Evolutionary conservation across 176 grass and related monocot genomes (phyloP), one percentile per base, ranked within the genome.

Genomic region (Lolium rigidum): DNA sequence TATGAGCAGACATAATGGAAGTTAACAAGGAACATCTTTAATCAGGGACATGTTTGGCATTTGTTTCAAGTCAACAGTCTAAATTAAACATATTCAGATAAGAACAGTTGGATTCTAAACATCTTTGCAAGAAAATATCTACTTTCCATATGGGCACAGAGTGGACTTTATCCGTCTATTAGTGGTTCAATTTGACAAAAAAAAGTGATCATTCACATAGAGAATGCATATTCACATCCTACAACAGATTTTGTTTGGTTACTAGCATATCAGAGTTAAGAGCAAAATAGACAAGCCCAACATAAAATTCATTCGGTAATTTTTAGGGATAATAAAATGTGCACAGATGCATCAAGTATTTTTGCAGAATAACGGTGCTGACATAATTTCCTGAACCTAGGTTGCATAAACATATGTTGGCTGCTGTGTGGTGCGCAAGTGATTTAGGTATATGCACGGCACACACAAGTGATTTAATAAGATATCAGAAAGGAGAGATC

Each of bases 1-100:
- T 56, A 87, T 84, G 18, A 88, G 41, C 48, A 39, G 13, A 56
- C 7, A 80, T 47, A 59, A 73, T 21, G 11, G 79, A 60, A 79
- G 24, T 1, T 48, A 49, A 69, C 14, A 86, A 85, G 21, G 17
- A 6, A 26, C 37, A 82, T 79, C 13, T 21, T 22, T 39, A 49
- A 39, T 13, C n/a, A 70, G 50, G 70, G 43, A 70, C 46, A 87
- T 77, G 24, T 61, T 47, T 68, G 59, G 51, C 21, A n/a, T 24
- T 55, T 18, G 20, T 69, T 51, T 28, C 49, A 68, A 1, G 16
- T 62, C 77, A 44, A 48, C 58, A n/a, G 0, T 67, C 21, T 24
- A 51, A 67, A 38, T 47, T 84, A 37, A 67, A 80, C 16, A 61
- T 55, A 10, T 28, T 54, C 41, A 76, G 20, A 70, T 77, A 28